Evolutionary conservation across 208 protist species (phyloP), one percentile per base, ranked within the genome.

Genomic region (Tetramitus jugosus): DNA sequence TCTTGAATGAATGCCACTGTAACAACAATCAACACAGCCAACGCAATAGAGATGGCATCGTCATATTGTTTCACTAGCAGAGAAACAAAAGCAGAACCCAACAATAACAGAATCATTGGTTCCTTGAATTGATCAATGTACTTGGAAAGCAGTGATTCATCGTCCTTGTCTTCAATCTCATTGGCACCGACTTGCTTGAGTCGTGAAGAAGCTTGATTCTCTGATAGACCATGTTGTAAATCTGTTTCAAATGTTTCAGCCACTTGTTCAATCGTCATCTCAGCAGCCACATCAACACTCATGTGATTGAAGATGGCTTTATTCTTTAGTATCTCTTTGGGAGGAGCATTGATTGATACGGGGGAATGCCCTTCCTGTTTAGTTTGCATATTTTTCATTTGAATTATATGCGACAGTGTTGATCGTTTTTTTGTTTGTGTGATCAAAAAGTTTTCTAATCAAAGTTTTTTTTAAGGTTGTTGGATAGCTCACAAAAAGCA

Each of bases 101-200:
- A 53, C 29, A 74, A 53, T 35, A 74, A 37, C 37, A 74, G 37
- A 74, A 74, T 53, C 42, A 74, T 53, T 37, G 67, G 67, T 74
- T 74, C 67, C 37, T 74, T 49, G n/a, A 74, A 74, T 74, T 74
- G 31, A 40, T 53, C 67, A 33, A 74, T 35, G 53, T 40, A 74
- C 53, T 74, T 74, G 1, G 3, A 26, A 14, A 74, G 13, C 26
- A 74, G 37, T 13, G 42, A 31, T 53, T 74, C 67, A 53, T 45
- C 42, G 20, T 74, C 67, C 17, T 74, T 42, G 8, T 74, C 67
- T 74, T 74, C n/a, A 13, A 74, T n/a, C 53, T 74, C 67, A 37
- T 74, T 74, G 3, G 26, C 10, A 13, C 67, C 67, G 7, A 74
- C 42, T 1, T 39, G 1, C 23, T 6, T 31, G 1, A 8, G 17